phyloP scores from a whole-genome alignment of 1,139 yeast species.

The Eremothecium sinecaudum region DNA sequence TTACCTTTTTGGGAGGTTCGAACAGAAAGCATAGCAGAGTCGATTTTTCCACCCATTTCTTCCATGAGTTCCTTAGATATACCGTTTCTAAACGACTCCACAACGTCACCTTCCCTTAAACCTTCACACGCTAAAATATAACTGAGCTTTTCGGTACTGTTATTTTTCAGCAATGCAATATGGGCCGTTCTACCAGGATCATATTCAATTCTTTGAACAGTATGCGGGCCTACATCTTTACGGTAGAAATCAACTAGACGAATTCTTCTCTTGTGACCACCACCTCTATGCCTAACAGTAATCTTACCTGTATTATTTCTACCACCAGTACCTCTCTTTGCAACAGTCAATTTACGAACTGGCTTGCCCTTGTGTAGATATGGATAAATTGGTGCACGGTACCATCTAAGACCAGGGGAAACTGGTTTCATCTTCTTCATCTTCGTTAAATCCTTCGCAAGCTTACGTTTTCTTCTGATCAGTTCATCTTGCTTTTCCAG shows the following conservation, averaged over 20 bases:
- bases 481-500: conserved; percentile 72
- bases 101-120: conserved; percentile 80
- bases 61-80: conserved; percentile 67
- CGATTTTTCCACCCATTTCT: conserved; percentile 63
- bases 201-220: conserved; percentile 81
- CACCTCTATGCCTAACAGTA: conserved; percentile 92
- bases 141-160: conserved; percentile 51
- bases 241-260: conserved; percentile 76
- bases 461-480: conserved; percentile 61
- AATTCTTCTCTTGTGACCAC: conserved; percentile 86
- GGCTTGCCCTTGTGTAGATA: conserved; percentile 86
- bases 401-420: conserved; percentile 87
- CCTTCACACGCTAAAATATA: conserved; percentile 92
- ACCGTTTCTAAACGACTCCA: conserved; percentile 82
- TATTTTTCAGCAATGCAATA: conserved; percentile 72
- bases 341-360: conserved; percentile 60
- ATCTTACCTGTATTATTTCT: conserved; percentile 84
- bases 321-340: conserved; percentile 72
- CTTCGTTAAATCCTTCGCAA: conserved; percentile 59
- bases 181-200: conserved; percentile 95
- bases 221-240: conserved; percentile 57
- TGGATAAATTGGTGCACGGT: conserved; percentile 76
- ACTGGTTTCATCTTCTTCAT: conserved; percentile 71
- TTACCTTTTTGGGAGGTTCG: conserved; percentile 89
- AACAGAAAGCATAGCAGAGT: conserved; percentile 83